Evolutionary conservation across 1,284 basidiomycete species (phyloP).

Genomic region (Boletus mariae): DNA sequence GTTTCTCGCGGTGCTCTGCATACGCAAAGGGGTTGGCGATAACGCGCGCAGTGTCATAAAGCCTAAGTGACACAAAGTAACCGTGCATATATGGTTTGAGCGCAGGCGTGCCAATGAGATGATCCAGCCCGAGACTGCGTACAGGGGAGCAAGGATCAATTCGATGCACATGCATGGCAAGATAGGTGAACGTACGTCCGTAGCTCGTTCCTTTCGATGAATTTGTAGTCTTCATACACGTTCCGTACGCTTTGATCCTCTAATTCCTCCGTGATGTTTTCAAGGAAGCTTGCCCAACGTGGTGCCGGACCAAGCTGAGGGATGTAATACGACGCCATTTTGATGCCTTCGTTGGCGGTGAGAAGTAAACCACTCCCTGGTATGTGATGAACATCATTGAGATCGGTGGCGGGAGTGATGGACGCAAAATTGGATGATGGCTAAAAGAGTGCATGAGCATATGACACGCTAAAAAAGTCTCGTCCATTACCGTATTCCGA

Average conservation of each 20-base stretch:
- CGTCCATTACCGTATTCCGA: constrained; percentile 61
- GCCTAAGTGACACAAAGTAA: constrained; percentile 93
- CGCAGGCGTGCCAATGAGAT: constrained; percentile 90
- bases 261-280: constrained; percentile 97
- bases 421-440: constrained; percentile 89
- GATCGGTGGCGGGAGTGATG: constrained; percentile 84
- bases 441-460: constrained; percentile 37
- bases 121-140: constrained; percentile 81
- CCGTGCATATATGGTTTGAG: constrained; percentile 99
- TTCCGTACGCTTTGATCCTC: constrained; percentile 79
- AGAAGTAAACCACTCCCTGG: constrained; percentile 83
- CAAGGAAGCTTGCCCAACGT: constrained; percentile 95
- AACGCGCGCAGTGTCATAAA: constrained; percentile 94
- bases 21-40: constrained; percentile 97
- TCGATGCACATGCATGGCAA: background rate
- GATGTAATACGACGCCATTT: constrained; percentile 90
- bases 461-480: background rate
- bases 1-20: constrained; percentile 86
- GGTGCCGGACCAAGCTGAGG: constrained; percentile 96
- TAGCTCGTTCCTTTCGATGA: constrained; percentile 87
- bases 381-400: constrained; percentile 88
- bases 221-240: constrained; percentile 97
- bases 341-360: constrained; percentile 89
- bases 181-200: constrained; percentile 56
- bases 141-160: constrained; percentile 7